These are phyloP conservation scores for Solanum commersonii DNA, from an alignment of 257 asterid species.

Conservation along the genomic window DNA sequence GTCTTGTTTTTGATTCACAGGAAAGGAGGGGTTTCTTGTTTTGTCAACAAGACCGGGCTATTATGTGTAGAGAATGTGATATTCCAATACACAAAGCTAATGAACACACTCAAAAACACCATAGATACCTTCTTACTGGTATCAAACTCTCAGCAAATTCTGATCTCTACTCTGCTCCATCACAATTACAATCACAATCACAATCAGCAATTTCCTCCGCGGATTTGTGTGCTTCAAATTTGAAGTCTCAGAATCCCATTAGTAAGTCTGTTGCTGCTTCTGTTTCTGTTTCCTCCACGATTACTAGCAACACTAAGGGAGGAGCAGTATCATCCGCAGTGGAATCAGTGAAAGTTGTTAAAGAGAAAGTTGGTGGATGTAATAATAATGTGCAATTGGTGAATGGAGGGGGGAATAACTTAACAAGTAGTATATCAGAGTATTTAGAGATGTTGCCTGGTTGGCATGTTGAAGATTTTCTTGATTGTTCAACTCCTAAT, in stretches of 20 bases:
- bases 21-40: constrained; percentile 56
- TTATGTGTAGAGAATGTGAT: constrained; percentile 64
- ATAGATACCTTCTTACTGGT: constrained; percentile 53
- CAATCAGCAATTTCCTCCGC: constrained; percentile 4
- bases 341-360: background rate
- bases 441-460: constrained; percentile 60
- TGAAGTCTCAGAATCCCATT: constrained; percentile 4
- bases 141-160: constrained; percentile 31
- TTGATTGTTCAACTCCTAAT: constrained; percentile 28
- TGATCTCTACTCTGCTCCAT: constrained; percentile 11
- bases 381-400: constrained; percentile 2
- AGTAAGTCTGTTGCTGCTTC: background rate
- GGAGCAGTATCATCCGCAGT: background rate
- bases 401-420: constrained; percentile 1
- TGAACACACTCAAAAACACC: constrained; percentile 45
- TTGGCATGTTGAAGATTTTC: constrained; percentile 64
- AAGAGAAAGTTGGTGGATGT: background rate
- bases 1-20: constrained; percentile 2
- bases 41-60: constrained; percentile 68
- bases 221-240: constrained; percentile 5
- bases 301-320: background rate
- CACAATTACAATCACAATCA: constrained; percentile 6
- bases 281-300: background rate
- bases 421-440: constrained; percentile 46
- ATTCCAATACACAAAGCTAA: constrained; percentile 50